These are phyloP conservation scores for Pestalotiopsis sp. DNA, from an alignment of 2,329 filamentous ascomycete genomes.

Conservation along the genomic window DNA sequence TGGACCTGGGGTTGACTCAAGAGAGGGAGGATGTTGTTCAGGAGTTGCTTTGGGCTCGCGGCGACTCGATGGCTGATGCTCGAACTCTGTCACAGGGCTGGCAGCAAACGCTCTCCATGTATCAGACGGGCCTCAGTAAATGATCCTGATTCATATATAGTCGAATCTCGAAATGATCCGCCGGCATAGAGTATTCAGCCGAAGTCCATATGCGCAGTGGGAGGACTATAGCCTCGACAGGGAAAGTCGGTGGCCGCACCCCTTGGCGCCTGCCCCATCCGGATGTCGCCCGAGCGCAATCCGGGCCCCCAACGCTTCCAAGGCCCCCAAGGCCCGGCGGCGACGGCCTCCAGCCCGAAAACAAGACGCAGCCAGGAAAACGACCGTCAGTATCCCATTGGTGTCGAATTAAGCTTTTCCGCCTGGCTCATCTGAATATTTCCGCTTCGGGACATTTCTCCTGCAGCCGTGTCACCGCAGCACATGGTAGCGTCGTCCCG, in stretches of 20 bases:
- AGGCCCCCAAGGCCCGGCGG: not conserved
- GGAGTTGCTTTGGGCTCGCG: not conserved
- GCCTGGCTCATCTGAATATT: not conserved
- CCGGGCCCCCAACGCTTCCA: not conserved
- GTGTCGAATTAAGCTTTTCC: conserved; percentile 3
- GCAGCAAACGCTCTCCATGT: not conserved
- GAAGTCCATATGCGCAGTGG: not conserved
- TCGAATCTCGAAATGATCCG: not conserved
- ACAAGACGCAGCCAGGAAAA: not conserved
- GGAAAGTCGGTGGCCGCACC: conserved; percentile 5
- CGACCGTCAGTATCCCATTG: not conserved
- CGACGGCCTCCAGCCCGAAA: not conserved
- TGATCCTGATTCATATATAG: not conserved
- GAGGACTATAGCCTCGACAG: conserved; percentile 2
- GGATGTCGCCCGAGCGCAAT: not conserved
- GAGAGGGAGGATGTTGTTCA: not conserved
- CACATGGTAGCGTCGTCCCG: not conserved
- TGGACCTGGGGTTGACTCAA: not conserved
- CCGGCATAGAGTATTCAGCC: not conserved
- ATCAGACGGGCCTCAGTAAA: not conserved
- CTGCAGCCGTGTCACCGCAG: not conserved
- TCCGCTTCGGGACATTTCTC: not conserved
- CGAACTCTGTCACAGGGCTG: not conserved
- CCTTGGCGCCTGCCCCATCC: conserved; percentile 7
- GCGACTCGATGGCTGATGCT: not conserved